Percentiles rank a stretch among this genome's conserved stretches.
Evolutionary conservation across 2,329 filamentous ascomycete species (phyloP).

Genomic region (Drechslerella dactyloides): DNA sequence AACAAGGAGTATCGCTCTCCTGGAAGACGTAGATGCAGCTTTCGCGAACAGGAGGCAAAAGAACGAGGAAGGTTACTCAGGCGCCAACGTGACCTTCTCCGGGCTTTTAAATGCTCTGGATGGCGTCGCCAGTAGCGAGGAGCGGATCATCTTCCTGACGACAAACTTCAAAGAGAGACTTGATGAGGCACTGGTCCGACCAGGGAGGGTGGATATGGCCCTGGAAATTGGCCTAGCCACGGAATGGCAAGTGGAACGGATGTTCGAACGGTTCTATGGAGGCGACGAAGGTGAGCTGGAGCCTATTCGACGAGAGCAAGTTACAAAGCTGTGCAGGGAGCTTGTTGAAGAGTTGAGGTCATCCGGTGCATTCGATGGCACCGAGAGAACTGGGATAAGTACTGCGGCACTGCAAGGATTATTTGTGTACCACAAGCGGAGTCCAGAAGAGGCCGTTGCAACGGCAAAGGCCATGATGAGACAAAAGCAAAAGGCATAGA

Average conservation of each 20-base stretch:
- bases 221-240: slow-evolving; percentile 87
- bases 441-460: slow-evolving; percentile 82
- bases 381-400: slow-evolving; percentile 61
- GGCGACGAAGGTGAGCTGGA: slow-evolving; percentile 31
- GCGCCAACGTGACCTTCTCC: slow-evolving; percentile 91
- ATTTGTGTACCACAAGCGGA: slow-evolving; percentile 92
- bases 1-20: slow-evolving; percentile 76
- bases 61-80: slow-evolving; percentile 81
- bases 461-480: slow-evolving; percentile 61
- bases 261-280: slow-evolving; percentile 96
- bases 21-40: slow-evolving; percentile 91
- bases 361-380: slow-evolving; percentile 71
- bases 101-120: slow-evolving; percentile 85
- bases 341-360: slow-evolving; percentile 76
- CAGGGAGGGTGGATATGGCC: slow-evolving; percentile 92
- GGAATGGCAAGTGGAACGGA: slow-evolving; percentile 77
- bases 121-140: slow-evolving; percentile 91
- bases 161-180: slow-evolving; percentile 92
- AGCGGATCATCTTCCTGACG: slow-evolving; percentile 90
- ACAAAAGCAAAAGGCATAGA: slow-evolving; percentile 1
- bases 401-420: slow-evolving; percentile 91
- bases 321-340: slow-evolving; percentile 62
- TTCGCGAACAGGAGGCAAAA: slow-evolving; percentile 80
- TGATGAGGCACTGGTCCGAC: slow-evolving; percentile 85
- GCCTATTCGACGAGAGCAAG: slow-evolving; percentile 70